Base-by-base conservation (phyloP, 2,329 filamentous ascomycete species). In the Fusarium piperis region DNA sequence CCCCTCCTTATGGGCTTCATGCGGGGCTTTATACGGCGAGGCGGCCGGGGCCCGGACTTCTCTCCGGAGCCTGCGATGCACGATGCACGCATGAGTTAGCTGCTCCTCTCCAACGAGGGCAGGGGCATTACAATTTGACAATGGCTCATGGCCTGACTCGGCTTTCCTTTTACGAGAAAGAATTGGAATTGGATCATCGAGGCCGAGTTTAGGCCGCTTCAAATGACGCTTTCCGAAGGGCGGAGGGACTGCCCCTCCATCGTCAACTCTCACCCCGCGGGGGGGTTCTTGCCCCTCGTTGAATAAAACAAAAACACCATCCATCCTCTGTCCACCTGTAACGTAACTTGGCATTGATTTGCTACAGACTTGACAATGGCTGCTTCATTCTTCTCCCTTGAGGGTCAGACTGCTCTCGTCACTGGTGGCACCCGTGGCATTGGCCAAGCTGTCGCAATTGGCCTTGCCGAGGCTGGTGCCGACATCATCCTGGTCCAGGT, bases 351-450 rank as follows among this genome's bases (percentile, higher is more conserved):
- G 30, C 46, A 57, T 48, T 38, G 26, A 30, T 52, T 48, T 38
- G 26, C 33, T 52, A 56, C 23, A 55, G 33, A 46, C 18, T 20
- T 55, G 32, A 57, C 51, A 55, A 84, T 86, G 81, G 74, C 79
- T 41, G 74, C 79, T 36, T 76, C 80, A 2, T 76, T 85, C 58
- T 90, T 90, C 78, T 88, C 87, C 3, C 84, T 90, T 36, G 77
- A 86, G 64, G 86, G 85, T 74, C 86, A 89, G 70, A 89, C 87
- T 0, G 88, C 87, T 64, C 82, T 90, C 65, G 75, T 90, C 67
- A 90, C 88, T 1, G 88, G 88, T 62, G 86, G 84, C 63, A 89
- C 88, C 2, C 83, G 88, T 12, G 88, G 88, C 71, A 90, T 90
- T 64, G 88, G 88, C 41, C 85, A 88, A 66, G 82, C 87, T 16